Percentiles rank a stretch among this genome's conserved stretches.
Evolutionary conservation across 371 early-diverging fungal genomes (phyloP).

Genomic region (Rhizopus arrhizus): DNA sequence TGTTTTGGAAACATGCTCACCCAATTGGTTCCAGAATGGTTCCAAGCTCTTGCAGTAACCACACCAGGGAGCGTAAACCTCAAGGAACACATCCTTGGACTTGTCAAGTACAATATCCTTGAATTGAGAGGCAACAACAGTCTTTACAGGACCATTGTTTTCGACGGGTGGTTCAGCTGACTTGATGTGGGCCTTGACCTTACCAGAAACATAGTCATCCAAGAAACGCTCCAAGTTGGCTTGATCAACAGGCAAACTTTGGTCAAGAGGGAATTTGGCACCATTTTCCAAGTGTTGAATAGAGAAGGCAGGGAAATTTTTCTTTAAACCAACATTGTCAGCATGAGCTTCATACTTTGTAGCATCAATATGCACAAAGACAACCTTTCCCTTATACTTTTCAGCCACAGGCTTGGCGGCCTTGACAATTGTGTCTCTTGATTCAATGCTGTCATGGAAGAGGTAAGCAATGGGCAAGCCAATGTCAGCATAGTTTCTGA

Average conservation of each 20-base stretch:
- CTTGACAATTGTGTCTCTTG: constrained; percentile 53
- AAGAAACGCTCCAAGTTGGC: constrained; percentile 66
- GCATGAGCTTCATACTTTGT: constrained; percentile 83
- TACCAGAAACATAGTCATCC: constrained; percentile 67
- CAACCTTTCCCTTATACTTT: constrained; percentile 82
- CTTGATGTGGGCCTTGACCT: constrained; percentile 78
- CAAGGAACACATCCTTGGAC: constrained; percentile 90
- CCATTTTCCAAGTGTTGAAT: constrained; percentile 74
- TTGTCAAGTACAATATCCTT: constrained; percentile 79
- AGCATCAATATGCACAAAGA: constrained; percentile 88
- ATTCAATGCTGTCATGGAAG: constrained; percentile 73
- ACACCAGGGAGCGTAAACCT: constrained; percentile 95
- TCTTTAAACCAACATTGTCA: constrained; percentile 79
- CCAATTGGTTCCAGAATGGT: constrained; percentile 82
- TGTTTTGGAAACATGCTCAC: constrained; percentile 30
- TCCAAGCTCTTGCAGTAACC: constrained; percentile 91
- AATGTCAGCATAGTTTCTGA: constrained; percentile 74
- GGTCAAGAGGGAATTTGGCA: constrained; percentile 82
- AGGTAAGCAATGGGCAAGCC: constrained; percentile 88
- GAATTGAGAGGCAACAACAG: constrained; percentile 84
- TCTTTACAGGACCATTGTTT: constrained; percentile 87
- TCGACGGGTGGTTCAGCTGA: constrained; percentile 81
- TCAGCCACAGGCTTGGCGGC: constrained; percentile 76
- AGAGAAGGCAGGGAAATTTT: constrained; percentile 90
- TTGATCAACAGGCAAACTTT: constrained; percentile 61